Conservation (phyloP, 2,329 filamentous ascomycete species). For the Paraconiothyrium sp. region DNA sequence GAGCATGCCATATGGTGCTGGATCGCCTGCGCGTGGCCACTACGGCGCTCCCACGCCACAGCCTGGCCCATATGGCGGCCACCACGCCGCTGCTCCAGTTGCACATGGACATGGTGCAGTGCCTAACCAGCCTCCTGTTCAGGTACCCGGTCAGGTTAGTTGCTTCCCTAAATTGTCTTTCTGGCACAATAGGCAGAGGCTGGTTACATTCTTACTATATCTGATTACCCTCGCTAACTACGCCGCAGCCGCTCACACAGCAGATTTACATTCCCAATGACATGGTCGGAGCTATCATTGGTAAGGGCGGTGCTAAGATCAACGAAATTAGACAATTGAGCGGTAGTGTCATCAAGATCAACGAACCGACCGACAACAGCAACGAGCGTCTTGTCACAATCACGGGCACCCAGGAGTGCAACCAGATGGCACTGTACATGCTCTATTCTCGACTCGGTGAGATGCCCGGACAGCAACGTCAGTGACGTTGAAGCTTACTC, state of each 20-base stretch:
- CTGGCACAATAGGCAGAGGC: not conserved
- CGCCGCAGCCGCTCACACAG: slow-evolving; percentile 78
- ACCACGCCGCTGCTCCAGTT: slow-evolving; percentile 60
- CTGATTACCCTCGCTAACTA: not conserved
- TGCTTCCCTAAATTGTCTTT: not conserved
- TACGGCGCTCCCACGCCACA: slow-evolving; percentile 85
- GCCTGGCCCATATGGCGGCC: slow-evolving; percentile 73
- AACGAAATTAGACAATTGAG: slow-evolving; percentile 98
- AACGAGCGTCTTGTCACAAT: slow-evolving; percentile 98
- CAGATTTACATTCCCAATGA: slow-evolving; percentile 99
- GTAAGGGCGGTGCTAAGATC: slow-evolving; percentile 98
- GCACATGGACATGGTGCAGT: slow-evolving; percentile 69
- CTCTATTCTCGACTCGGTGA: slow-evolving; percentile 95
- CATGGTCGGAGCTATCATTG: slow-evolving; percentile 99
- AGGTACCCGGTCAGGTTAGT: slow-evolving; percentile 71
- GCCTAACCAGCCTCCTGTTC: slow-evolving; percentile 71
- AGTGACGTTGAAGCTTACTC: slow-evolving; percentile 18
- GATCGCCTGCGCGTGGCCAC: slow-evolving; percentile 73
- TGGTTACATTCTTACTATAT: not conserved
- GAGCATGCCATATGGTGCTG: slow-evolving; percentile 80
- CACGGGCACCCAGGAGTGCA: slow-evolving; percentile 96
- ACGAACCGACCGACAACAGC: slow-evolving; percentile 98
- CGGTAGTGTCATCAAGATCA: slow-evolving; percentile 99
- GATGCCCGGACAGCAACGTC: slow-evolving; percentile 36
- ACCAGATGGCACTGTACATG: slow-evolving; percentile 99